Evolutionary conservation across 129 eudicot genomes (phyloP), one percentile per base, ranked within the genome.

Genomic region (Heracleum sosnowskyi): DNA sequence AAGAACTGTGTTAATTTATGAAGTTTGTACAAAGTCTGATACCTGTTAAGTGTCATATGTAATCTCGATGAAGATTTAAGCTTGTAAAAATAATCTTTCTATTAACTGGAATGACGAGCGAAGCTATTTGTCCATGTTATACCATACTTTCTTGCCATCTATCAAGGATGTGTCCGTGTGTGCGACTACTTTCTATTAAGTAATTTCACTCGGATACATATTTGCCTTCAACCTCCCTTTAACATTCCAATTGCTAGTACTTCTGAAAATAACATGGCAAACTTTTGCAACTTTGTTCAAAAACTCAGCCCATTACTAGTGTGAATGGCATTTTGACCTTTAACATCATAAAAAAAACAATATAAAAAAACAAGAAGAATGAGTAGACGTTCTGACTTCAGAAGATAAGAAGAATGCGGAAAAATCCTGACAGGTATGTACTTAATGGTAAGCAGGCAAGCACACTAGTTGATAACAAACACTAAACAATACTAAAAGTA

Each of bases 11-110:
- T 53, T 36, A 68, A 69, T 72, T 62, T 69, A 66, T 11, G 71
- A 73, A n/a, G n/a, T n/a, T 41, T 85, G 86, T 85, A 89, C 77
- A 87, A 80, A 87, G 49, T 78, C 82, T 41, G 73, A 83, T 36
- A 82, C 24, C 70, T 64, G 22, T 29, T 31, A 37, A 64, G 70
- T 64, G 72, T 31, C 39, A 28, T 17, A 34, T 49, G 70, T 73
- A 69, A 75, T 75, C 77, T 73, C 4, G 74, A n/a, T 51, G 22
- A 37, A 55, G 80, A 37, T 72, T 84, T 79, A 69, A 84, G 81
- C 77, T 74, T 82, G 87, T 64, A 85, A 81, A 73, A 81, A 42
- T 68, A 85, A 83, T 66, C 76, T n/a, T 28, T n/a, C 44, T 53
- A 13, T 46, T 53, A 78, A 34, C 20, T 3, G 28, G 78, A 47